Evolutionary conservation across 192 early-diverging fungal genomes (phyloP).

Genomic region (Funneliformis mosseae): DNA sequence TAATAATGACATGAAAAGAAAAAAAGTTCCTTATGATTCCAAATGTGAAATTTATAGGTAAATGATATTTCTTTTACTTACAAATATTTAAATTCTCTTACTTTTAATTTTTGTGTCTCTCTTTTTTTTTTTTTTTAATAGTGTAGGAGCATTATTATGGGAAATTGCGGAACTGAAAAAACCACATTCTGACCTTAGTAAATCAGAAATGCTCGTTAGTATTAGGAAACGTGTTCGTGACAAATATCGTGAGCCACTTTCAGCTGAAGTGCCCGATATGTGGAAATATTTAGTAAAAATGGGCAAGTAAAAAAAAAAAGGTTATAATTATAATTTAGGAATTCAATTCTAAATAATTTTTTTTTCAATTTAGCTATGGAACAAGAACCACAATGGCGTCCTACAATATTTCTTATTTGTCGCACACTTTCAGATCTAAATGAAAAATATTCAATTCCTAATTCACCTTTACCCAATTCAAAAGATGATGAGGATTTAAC

Average conservation of each 20-base stretch:
- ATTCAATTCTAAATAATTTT: neutral
- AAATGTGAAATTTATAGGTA: slow-evolving; percentile 29
- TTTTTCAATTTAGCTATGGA: neutral
- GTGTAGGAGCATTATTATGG: slow-evolving; percentile 19
- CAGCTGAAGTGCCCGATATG: neutral
- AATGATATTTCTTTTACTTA: neutral
- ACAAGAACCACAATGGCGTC: neutral
- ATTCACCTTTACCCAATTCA: neutral
- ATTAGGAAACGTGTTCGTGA: neutral
- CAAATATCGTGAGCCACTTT: slow-evolving; percentile 1
- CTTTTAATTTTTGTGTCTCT: no score
- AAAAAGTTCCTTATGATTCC: neutral
- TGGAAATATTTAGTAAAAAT: neutral
- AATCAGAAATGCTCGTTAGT: neutral
- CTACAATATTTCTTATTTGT: neutral
- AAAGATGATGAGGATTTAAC: neutral
- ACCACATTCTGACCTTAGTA: neutral
- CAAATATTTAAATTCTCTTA: no score
- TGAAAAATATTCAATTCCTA: neutral
- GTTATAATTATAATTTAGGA: neutral
- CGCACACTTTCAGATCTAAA: neutral
- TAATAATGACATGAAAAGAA: neutral
- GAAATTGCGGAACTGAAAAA: slow-evolving; percentile 18
- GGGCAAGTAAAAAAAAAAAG: neutral
- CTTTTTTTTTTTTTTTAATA: neutral